Base-by-base conservation (phyloP, 495 filamentous ascomycete genomes). In the Xylaria scruposa region DNA sequence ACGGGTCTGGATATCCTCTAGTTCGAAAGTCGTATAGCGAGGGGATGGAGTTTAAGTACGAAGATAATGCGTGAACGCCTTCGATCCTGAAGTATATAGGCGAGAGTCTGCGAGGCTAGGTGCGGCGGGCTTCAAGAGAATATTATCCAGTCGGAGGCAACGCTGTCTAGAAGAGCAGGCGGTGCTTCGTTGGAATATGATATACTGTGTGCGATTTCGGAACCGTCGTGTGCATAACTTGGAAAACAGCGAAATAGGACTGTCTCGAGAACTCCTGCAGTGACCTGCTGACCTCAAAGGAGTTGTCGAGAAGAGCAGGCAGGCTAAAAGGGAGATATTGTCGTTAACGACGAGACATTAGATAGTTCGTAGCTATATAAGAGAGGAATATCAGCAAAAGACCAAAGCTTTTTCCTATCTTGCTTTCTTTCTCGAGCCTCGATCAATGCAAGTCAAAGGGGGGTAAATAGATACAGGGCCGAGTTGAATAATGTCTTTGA, bases 271-370 rank as follows among this genome's bases (percentile, higher is more conserved):
- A 78, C 91, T 94, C 91, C 93, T 93, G 93, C 92, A 95, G 93
- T 89, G 87, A 82, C 92, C 92, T 89, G 93, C 93, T 94, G 92
- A 91, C 92, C 93, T 95, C 90, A 91, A 92, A 92, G 90, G 89
- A 92, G 89, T 80, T 75, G 74, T 83, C 81, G 82, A 84, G 82
- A 83, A 66, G 70, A 68, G 78, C 73, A 78, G 76, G 74, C 77
- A 78, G 77, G 77, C 74, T 69, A 74, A 70, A 75, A 74, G 54
- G 74, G 77, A 79, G 72, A 60, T 73, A 77, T 77, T 77, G 77
- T 75, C 73, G 75, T 42, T 76, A 79, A 71, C 33, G 70, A 53
- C 15, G 65, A 24, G 64, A 44, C 42, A 68, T 68, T 72, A 68
- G 70, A 68, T 72, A 68, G 38, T 67, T 73, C 74, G 67, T 70